Conservation (phyloP, 2,329 filamentous ascomycete genomes). For the Xylaria sp. region DNA sequence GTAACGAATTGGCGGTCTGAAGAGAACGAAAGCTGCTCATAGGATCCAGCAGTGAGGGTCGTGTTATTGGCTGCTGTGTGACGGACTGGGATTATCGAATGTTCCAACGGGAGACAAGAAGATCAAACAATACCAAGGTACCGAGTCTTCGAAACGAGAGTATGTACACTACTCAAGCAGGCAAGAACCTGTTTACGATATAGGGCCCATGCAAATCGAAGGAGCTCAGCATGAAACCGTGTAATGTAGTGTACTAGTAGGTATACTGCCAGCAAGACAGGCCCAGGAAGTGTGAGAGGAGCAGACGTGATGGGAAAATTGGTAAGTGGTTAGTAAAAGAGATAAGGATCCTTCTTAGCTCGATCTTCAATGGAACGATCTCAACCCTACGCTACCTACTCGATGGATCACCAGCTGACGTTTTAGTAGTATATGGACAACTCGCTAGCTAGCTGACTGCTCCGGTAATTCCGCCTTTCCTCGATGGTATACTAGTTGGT, state of each 20-base stretch:
- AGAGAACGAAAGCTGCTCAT: constrained; percentile 20
- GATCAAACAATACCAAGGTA: constrained; percentile 45
- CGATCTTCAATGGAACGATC: no score
- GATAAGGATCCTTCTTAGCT: neutral
- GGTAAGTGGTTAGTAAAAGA: constrained; percentile 8
- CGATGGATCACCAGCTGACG: neutral
- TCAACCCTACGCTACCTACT: neutral
- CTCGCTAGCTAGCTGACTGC: neutral
- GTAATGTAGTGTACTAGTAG: no score
- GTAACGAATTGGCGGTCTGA: constrained; percentile 28
- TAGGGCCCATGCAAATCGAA: constrained; percentile 36
- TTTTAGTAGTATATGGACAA: neutral
- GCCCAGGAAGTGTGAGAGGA: neutral
- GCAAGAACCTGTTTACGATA: constrained; percentile 26
- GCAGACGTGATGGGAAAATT: neutral
- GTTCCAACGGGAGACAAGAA: constrained; percentile 41
- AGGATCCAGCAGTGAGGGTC: constrained; percentile 29
- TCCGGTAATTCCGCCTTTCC: constrained; percentile 40
- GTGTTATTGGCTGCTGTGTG: constrained; percentile 37
- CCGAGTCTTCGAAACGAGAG: constrained; percentile 34
- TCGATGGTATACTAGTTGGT: neutral
- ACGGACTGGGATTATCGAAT: constrained; percentile 37
- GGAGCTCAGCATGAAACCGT: constrained; percentile 40
- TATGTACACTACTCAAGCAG: constrained; percentile 25
- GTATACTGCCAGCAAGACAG: neutral